Evolutionary conservation across 2,329 filamentous ascomycete species (phyloP).

Genomic region (Fusarium nisikadoi): DNA sequence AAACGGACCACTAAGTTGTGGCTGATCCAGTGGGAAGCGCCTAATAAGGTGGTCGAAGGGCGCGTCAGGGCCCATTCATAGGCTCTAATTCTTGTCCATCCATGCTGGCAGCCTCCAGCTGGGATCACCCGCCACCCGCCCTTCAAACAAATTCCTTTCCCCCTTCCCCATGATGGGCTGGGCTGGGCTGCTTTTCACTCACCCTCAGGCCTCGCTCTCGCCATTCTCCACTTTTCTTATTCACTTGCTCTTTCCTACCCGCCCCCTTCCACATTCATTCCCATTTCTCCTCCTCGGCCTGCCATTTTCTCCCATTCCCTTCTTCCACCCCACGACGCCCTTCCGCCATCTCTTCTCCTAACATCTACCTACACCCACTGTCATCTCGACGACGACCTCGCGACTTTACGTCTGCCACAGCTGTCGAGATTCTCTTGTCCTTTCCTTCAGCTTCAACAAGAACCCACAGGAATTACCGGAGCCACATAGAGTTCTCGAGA

Average conservation of each 20-base stretch:
- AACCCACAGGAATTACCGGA: slow-evolving; percentile 2
- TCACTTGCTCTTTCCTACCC: slow-evolving; percentile 32
- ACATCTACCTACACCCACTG: slow-evolving; percentile 33
- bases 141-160: slow-evolving; percentile 25
- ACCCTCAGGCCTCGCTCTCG: slow-evolving; percentile 30
- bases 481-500: neutral
- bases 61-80: neutral
- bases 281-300: slow-evolving; percentile 32
- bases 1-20: slow-evolving; percentile 17
- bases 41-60: neutral
- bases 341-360: slow-evolving; percentile 32
- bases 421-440: slow-evolving; percentile 16
- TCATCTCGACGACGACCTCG: slow-evolving; percentile 30
- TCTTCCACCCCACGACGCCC: slow-evolving; percentile 35
- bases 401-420: slow-evolving; percentile 22
- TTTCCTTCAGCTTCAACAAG: slow-evolving; percentile 5
- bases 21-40: slow-evolving; percentile 1
- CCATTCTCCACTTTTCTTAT: slow-evolving; percentile 39
- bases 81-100: neutral
- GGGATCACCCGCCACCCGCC: neutral
- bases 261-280: slow-evolving; percentile 31
- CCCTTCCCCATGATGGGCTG: slow-evolving; percentile 23
- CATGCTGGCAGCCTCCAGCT: neutral
- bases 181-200: slow-evolving; percentile 10
- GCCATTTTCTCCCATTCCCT: slow-evolving; percentile 31